These are phyloP conservation scores for Arachis monticola DNA, from an alignment of 331 rosid species.

Conservation along the genomic window DNA sequence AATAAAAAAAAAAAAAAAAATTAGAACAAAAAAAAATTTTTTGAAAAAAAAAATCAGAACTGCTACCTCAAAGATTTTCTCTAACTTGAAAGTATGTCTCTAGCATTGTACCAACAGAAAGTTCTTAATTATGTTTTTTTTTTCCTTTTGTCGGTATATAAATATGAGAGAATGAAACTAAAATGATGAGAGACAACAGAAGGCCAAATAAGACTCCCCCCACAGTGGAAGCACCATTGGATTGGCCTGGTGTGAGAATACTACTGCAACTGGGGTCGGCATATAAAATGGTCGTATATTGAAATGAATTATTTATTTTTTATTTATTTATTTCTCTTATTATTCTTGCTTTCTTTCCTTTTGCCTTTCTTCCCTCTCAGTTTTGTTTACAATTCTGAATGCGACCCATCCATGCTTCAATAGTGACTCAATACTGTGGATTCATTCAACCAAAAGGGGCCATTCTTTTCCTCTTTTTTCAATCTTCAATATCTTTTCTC, in stretches of 20 bases:
- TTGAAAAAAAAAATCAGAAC: too few species aligned
- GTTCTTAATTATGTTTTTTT: too few species aligned
- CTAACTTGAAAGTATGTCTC: too few species aligned
- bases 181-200: conserved; percentile 26
- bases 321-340: too few species aligned
- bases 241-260: conserved; percentile 26
- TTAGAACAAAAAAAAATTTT: too few species aligned
- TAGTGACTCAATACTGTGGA: conserved; percentile 7
- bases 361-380: background rate
- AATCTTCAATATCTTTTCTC: background rate
- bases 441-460: background rate
- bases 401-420: conserved; percentile 34
- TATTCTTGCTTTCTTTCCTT: background rate
- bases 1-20: too few species aligned
- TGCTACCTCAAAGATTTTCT: too few species aligned
- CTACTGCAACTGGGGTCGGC: conserved; percentile 33
- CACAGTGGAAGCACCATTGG: background rate
- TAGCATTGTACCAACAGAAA: too few species aligned
- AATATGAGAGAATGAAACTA: background rate
- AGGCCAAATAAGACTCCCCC: background rate
- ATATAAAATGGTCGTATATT: conserved; percentile 1
- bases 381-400: conserved; percentile 38
- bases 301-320: too few species aligned
- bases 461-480: background rate
- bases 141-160: background rate